These are phyloP conservation scores for Phoma sp. DNA, from an alignment of 2,329 filamentous ascomycete genomes.

Conservation along the genomic window DNA sequence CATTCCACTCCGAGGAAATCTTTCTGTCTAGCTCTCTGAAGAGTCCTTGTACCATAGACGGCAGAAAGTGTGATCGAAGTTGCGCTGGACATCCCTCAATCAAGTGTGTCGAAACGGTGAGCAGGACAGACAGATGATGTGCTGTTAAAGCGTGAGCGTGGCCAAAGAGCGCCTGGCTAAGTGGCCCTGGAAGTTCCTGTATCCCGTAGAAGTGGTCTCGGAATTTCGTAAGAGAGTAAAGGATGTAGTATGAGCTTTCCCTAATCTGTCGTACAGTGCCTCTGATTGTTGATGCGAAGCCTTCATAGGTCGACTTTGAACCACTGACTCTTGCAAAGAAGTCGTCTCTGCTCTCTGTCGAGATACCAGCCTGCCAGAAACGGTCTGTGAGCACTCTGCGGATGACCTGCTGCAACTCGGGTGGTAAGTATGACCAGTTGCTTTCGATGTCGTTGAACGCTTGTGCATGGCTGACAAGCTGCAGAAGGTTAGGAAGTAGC, in stretches of 20 bases:
- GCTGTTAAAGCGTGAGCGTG: slow-evolving; percentile 84
- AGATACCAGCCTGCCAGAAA: slow-evolving; percentile 99
- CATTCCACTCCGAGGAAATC: slow-evolving; percentile 85
- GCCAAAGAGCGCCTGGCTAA: slow-evolving; percentile 83
- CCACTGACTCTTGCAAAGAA: slow-evolving; percentile 92
- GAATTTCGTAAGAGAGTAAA: slow-evolving; percentile 90
- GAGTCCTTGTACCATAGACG: slow-evolving; percentile 79
- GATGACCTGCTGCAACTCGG: slow-evolving; percentile 78
- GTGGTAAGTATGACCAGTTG: slow-evolving; percentile 80
- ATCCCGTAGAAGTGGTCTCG: slow-evolving; percentile 92
- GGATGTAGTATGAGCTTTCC: slow-evolving; percentile 91
- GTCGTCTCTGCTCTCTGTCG: slow-evolving; percentile 91
- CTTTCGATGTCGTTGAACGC: slow-evolving; percentile 80
- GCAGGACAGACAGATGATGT: slow-evolving; percentile 91
- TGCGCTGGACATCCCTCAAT: slow-evolving; percentile 90
- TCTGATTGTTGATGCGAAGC: slow-evolving; percentile 90
- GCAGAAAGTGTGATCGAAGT: slow-evolving; percentile 79
- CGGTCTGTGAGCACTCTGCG: slow-evolving; percentile 86
- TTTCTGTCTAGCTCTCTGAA: slow-evolving; percentile 89
- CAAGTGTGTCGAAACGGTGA: slow-evolving; percentile 85
- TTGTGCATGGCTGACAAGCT: slow-evolving; percentile 87
- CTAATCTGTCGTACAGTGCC: slow-evolving; percentile 88
- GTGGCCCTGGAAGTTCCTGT: slow-evolving; percentile 77
- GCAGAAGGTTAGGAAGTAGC: slow-evolving; percentile 84
- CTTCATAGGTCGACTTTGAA: slow-evolving; percentile 88